Evolutionary conservation across 2,329 filamentous ascomycete genomes (phyloP).

Genomic region (Cryphonectria naterciae): DNA sequence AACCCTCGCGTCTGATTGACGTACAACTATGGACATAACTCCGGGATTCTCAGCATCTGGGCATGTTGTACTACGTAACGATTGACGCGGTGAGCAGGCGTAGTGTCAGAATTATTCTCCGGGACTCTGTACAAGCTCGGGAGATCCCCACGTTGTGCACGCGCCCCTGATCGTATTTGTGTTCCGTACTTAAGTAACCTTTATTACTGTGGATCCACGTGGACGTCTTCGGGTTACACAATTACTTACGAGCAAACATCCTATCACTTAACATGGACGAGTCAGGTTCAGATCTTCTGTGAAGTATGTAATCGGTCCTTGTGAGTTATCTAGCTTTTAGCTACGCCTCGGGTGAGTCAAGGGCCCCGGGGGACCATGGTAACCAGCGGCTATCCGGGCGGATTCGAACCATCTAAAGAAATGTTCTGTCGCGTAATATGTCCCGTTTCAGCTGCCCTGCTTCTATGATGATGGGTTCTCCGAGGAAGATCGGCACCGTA

Average conservation of each 20-base stretch:
- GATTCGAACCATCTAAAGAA: too few species aligned
- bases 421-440: background rate
- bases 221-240: background rate
- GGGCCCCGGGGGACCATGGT: too few species aligned
- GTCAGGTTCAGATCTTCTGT: too few species aligned
- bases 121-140: background rate
- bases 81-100: background rate
- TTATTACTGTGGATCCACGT: background rate
- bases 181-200: background rate
- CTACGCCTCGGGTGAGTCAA: too few species aligned
- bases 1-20: background rate
- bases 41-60: background rate
- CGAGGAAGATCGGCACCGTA: background rate
- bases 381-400: too few species aligned
- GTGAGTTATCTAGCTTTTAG: too few species aligned
- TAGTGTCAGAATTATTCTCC: background rate
- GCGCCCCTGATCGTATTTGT: background rate
- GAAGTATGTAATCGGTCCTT: too few species aligned
- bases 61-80: background rate
- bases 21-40: background rate
- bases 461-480: background rate
- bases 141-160: background rate
- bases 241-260: background rate
- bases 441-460: too few species aligned
- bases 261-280: background rate